Base-by-base conservation (phyloP, 495 filamentous ascomycete species). In the Beverwykella pulmonaria region DNA sequence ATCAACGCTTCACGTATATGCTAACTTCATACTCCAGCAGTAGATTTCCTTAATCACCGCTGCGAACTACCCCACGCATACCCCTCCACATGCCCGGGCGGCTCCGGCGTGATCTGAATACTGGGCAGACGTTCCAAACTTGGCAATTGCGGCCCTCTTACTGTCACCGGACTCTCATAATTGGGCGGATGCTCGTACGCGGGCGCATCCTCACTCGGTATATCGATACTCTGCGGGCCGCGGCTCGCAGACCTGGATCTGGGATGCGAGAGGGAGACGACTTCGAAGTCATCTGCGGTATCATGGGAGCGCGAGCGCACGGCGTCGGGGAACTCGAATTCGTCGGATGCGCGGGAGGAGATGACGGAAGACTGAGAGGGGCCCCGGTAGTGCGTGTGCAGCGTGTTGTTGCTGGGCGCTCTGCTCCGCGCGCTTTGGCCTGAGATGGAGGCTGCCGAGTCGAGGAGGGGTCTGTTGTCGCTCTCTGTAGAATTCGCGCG, bases 401-500 rank as follows among this genome's bases (percentile, higher is more conserved):
- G 67, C 4, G 73, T 64, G 44, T 59, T 71, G 27, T 25, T 72
- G 55, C 36, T 72, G 56, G 44, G 32, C 41, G 63, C 68, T 26
- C 74, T 64, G 22, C 67, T 68, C 17, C 67, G 68, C 15, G 22
- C 30, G 19, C 74, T 71, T 26, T 65, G 63, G 22, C 64, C 61
- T 26, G 71, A 80, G 67, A 90, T 88, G 64, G 82, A 83, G 2
- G 87, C 87, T 9, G 89, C 86, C 63, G 90, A 86, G 22, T 85
- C 86, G 4, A 96, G 80, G 2, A 96, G 81, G 1, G 91, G 91
- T 15, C 86, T 78, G 15, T 85, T 52, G 30, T 96, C 90, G 39
- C 88, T 91, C 64, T 93, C 92, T 23, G 81, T 81, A 52, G 90
- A 93, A 68, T 88, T 88, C 19, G 91, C 91, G 44, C 94, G 87